Evolutionary conservation across 352 stramenopile genomes (phyloP), one percentile per base, ranked within the genome.

Genomic region (Lagenidium sp.): DNA sequence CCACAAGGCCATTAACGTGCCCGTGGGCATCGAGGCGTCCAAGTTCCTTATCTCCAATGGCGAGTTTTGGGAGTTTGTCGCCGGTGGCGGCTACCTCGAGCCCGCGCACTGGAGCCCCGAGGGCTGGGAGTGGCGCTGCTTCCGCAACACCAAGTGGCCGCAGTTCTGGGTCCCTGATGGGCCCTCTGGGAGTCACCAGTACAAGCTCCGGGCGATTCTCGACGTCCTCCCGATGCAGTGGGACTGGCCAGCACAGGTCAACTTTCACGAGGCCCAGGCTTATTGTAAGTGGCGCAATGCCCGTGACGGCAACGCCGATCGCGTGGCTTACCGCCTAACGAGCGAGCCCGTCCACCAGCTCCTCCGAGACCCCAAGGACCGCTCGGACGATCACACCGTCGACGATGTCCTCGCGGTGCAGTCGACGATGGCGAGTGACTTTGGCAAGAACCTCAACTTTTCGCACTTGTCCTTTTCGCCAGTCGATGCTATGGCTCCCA

Each of bases 141-240:
- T 97, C 71, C 77, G 93, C 16, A 98, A 98, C 72, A 86, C 92
- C 30, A 98, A 98, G 64, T 97, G 84, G 85, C 95, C 95, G 11
- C 80, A 82, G 39, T 98, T 98, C 57, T 98, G 95, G 95, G 65
- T 90, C 19, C 71, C 77, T 23, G 64, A 87, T 41, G 95, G 94
- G 24, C 94, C 94, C 1, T 84, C 85, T 7, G 94, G 94, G 41
- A 95, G 82, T 22, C 79, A 98, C 65, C 75, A 97, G 55, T 99
- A 95, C 68, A 87, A 82, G 48, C 75, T 98, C 30, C 82, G 95
- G 36, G 84, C 80, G 8, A 66, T 98, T 35, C 98, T 99, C 63
- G 75, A 94, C 10, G 68, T 74, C 39, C 45, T 94, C 23, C 59
- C 74, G 1, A 98, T 99, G 91, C 87, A 85, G 45, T 98, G 89